Evolutionary conservation across 176 grass and related monocot species (phyloP).

Genomic region (Oryza nivara): DNA sequence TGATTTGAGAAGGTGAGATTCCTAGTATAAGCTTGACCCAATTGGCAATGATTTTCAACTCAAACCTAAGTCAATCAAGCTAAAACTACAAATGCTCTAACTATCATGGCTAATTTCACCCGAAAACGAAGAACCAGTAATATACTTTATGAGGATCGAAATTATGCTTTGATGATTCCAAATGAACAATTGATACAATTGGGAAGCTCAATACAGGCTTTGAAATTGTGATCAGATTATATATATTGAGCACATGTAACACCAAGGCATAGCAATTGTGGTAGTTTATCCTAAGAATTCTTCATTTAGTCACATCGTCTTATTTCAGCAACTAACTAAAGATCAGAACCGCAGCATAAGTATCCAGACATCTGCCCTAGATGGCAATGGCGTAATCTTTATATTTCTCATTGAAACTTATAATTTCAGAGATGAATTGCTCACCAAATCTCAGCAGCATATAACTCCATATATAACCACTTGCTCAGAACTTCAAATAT

Average conservation of each 20-base stretch:
- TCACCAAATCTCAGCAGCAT: constrained; percentile 9
- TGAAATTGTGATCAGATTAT: not conserved
- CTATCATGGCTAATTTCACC: not conserved
- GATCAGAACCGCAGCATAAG: not conserved
- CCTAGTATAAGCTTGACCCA: not conserved
- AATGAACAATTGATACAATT: not conserved
- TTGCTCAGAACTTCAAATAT: constrained; percentile 12
- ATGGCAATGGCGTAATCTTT: no score
- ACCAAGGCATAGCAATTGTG: not conserved
- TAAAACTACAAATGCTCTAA: not conserved
- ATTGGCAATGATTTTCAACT: not conserved
- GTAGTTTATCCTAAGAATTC: not conserved
- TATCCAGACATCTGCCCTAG: constrained; percentile 24
- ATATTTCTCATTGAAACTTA: not conserved
- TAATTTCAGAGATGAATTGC: not conserved
- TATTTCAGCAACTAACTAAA: not conserved
- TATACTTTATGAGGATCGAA: not conserved
- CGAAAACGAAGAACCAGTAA: not conserved
- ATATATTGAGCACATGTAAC: not conserved
- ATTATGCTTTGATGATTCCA: not conserved
- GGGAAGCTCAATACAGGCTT: not conserved
- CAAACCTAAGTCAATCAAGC: not conserved
- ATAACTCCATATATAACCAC: not conserved
- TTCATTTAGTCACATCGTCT: not conserved
- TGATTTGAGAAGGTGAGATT: not conserved